Evolutionary conservation across 2,329 filamentous ascomycete genomes (phyloP), one percentile per base, ranked within the genome.

Genomic region (Chrysoporthe austroafricana): DNA sequence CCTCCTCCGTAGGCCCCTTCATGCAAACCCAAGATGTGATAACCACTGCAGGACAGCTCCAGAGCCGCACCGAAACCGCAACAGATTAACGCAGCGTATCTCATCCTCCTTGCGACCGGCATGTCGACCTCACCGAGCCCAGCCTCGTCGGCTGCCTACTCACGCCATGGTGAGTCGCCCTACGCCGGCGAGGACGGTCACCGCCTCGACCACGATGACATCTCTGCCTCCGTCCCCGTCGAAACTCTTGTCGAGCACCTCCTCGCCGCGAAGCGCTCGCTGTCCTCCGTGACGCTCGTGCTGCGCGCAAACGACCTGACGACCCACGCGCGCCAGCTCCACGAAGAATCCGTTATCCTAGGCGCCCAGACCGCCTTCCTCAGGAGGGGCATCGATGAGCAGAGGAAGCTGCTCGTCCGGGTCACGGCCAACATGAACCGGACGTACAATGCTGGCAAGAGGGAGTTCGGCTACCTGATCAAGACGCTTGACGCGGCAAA

Each of bases 291-390:
- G 77, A 88, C 85, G 54, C 89, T 92, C 69, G 93, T 97, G 63
- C 90, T 92, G 76, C 91, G 92, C 69, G 94, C 94, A 71, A 94
- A 96, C 76, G 91, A 96, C 74, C 89, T 97, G 66, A 91, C 96
- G 57, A 93, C 88, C 26, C 84, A 87, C 16, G 93, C 94, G 4
- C 90, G 93, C 44, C 82, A 85, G 43, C 87, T 92, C 44, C 84
- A 97, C 71, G 92, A 97, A 75, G 91, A 96, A 72, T 90, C 90
- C 60, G 90, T 93, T 64, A 84, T 94, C 11, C 84, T 96, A 4
- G 86, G 86, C 32, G 89, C 92, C 8, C 85, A 91, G 73, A 88
- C 89, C 0, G 83, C 82, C n/a, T 93, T 93, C 75, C 78, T 94
- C 7, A 86, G 85, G 62, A 83, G 82, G 11, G 88, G 88, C 52